Conservation (phyloP, 345 rosid species). For the Salix brachista region DNA sequence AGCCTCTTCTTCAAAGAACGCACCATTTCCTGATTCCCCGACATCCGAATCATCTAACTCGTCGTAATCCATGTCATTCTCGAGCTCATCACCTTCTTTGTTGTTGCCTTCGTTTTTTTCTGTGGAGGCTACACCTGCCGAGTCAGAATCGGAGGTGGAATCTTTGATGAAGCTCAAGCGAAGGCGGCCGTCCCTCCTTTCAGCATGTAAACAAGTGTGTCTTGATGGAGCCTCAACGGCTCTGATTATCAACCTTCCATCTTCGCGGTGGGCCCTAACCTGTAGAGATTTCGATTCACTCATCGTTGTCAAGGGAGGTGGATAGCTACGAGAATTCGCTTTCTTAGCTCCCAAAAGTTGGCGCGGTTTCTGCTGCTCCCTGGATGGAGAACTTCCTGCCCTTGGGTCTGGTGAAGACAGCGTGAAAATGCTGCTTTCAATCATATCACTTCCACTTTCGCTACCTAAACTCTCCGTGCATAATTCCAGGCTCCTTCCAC, state of each 20-base stretch:
- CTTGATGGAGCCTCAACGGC: constrained; percentile 40
- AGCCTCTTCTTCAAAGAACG: constrained; percentile 18
- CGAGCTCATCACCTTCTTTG: constrained; percentile 2
- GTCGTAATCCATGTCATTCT: constrained; percentile 13
- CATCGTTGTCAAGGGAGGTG: constrained; percentile 80
- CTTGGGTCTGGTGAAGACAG: constrained; percentile 16
- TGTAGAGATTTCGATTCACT: constrained; percentile 45
- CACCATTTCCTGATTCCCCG: constrained; percentile 2
- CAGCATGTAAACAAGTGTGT: constrained; percentile 44
- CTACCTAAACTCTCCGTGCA: constrained; percentile 84
- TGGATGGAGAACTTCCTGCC: constrained; percentile 18
- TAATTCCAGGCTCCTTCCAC: constrained; percentile 67
- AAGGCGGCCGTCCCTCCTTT: constrained; percentile 77
- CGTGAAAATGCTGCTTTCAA: constrained; percentile 31
- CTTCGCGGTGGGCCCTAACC: constrained; percentile 61
- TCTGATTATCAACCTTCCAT: constrained; percentile 59
- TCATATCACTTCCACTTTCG: constrained; percentile 60
- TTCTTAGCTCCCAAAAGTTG: constrained; percentile 26
- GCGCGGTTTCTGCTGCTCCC: constrained; percentile 23
- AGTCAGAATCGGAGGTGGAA: constrained; percentile 20
- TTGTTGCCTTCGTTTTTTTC: background rate
- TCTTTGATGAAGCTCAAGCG: constrained; percentile 41
- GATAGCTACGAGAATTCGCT: constrained; percentile 40
- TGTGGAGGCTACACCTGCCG: background rate
- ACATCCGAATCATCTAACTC: constrained; percentile 21